Conservation (phyloP, 768 basidiomycete genomes). For the Boletus sp. region DNA sequence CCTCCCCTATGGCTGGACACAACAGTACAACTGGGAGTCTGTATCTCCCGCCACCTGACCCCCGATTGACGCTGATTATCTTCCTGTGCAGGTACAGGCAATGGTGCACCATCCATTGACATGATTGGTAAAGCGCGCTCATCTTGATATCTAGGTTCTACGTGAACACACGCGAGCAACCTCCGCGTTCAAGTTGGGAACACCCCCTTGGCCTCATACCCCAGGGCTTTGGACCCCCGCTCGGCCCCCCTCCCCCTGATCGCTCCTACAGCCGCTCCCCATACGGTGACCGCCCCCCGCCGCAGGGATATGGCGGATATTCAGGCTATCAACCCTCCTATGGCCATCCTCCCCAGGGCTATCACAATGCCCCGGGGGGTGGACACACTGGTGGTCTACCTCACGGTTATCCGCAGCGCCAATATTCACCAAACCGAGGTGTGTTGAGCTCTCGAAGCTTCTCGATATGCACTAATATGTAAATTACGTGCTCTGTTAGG, state of each 20-base stretch:
- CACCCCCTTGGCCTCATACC: conserved; percentile 58
- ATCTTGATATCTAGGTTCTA: conserved; percentile 58
- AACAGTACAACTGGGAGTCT: conserved; percentile 67
- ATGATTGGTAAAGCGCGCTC: not conserved
- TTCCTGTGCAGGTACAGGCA: conserved; percentile 51
- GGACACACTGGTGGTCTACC: not conserved
- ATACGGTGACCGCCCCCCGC: conserved; percentile 22
- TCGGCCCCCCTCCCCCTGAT: conserved; percentile 47
- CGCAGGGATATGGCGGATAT: conserved; percentile 12
- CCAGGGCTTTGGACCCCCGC: conserved; percentile 35
- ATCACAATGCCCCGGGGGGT: not conserved
- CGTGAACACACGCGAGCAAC: conserved; percentile 61
- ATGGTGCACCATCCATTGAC: conserved; percentile 46
- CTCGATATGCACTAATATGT: not conserved
- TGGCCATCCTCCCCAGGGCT: conserved; percentile 8
- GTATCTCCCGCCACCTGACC: conserved; percentile 27
- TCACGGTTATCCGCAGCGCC: not conserved
- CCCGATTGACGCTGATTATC: conserved; percentile 25
- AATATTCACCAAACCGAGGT: conserved; percentile 20
- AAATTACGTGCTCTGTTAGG: conserved; percentile 20
- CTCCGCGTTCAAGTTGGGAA: conserved; percentile 66
- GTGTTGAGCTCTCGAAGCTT: not conserved
- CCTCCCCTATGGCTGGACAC: conserved; percentile 67
- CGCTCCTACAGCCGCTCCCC: conserved; percentile 32
- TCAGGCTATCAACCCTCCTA: conserved; percentile 15